A percentile compares a stretch with the other conserved stretches of the same genome.
phyloP scores from a whole-genome alignment of 495 filamentous ascomycete genomes.

The Aspergillus carlsbadensis region DNA sequence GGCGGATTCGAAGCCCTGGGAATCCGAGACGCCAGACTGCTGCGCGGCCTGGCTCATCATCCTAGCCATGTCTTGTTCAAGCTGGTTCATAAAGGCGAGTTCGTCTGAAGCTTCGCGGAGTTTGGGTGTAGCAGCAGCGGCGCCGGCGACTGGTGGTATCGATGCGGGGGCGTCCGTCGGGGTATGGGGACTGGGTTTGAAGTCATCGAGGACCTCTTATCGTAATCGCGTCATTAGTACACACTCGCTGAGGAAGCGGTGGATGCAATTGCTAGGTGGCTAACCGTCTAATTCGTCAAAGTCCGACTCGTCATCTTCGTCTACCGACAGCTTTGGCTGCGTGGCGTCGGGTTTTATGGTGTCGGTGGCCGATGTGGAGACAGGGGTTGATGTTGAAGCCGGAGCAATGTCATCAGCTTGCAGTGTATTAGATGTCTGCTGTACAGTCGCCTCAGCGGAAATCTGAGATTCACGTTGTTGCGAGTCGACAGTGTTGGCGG shows the following conservation, averaged over 20 bases:
- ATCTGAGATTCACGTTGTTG: background rate
- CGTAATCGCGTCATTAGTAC: conserved; percentile 1
- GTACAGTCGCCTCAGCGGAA: background rate
- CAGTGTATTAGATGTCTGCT: conserved; percentile 5
- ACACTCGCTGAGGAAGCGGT: background rate
- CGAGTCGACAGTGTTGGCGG: conserved; percentile 5
- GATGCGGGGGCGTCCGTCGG: conserved; percentile 33
- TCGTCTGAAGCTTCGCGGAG: conserved; percentile 42
- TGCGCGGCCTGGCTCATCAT: conserved; percentile 54
- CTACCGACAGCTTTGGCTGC: conserved; percentile 2
- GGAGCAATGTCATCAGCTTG: background rate
- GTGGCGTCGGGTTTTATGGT: conserved; percentile 1
- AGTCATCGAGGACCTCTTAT: conserved; percentile 91
- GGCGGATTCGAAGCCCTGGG: conserved; percentile 25
- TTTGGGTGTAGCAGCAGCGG: conserved; percentile 7
- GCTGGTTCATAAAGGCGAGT: conserved; percentile 71
- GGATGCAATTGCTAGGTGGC: conserved; percentile 8
- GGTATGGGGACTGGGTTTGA: conserved; percentile 50
- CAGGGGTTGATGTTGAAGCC: background rate
- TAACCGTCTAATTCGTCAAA: conserved; percentile 88
- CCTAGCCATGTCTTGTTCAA: conserved; percentile 84
- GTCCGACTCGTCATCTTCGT: conserved; percentile 53
- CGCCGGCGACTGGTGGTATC: conserved; percentile 33
- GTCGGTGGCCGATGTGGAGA: conserved; percentile 5
- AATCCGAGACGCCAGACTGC: conserved; percentile 26